These are phyloP conservation scores for Pilatotrama ljubarskyi DNA, from an alignment of 768 basidiomycete genomes.

Conservation along the genomic window DNA sequence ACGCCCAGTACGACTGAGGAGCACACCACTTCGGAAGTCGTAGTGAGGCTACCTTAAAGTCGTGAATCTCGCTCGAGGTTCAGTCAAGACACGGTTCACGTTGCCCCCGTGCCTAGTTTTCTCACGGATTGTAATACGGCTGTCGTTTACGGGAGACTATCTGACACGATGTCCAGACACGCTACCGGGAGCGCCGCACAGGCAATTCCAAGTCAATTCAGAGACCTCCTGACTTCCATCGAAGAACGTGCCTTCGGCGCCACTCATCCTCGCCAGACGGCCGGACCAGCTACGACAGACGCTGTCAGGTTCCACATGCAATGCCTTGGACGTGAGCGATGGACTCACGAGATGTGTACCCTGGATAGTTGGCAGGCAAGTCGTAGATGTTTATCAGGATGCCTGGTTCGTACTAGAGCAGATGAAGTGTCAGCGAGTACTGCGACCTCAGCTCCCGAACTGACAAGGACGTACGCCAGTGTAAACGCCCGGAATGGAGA, in stretches of 20 bases:
- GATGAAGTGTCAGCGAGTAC: not conserved
- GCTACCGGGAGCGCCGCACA: not conserved
- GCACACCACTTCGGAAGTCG: too few species aligned
- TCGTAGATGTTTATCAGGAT: slow-evolving; percentile 35
- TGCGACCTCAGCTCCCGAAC: not conserved
- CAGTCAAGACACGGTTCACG: too few species aligned
- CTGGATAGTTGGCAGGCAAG: slow-evolving; percentile 28
- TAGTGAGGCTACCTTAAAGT: too few species aligned
- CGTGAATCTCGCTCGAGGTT: too few species aligned
- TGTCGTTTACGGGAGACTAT: not conserved
- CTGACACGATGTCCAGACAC: not conserved
- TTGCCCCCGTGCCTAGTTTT: not conserved
- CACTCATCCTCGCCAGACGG: slow-evolving; percentile 28
- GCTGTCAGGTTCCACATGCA: not conserved
- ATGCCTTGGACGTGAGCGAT: too few species aligned
- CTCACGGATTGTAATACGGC: not conserved
- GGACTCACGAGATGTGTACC: slow-evolving; percentile 26
- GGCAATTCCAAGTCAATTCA: not conserved
- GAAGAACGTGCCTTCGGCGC: not conserved
- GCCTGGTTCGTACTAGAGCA: slow-evolving; percentile 28
- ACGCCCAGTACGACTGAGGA: too few species aligned
- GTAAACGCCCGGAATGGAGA: slow-evolving; percentile 37
- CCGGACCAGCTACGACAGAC: slow-evolving; percentile 24
- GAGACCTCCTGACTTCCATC: not conserved
- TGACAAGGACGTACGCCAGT: slow-evolving; percentile 27